Conservation (phyloP, 2,329 filamentous ascomycete species). For the Nemania bipapillata region DNA sequence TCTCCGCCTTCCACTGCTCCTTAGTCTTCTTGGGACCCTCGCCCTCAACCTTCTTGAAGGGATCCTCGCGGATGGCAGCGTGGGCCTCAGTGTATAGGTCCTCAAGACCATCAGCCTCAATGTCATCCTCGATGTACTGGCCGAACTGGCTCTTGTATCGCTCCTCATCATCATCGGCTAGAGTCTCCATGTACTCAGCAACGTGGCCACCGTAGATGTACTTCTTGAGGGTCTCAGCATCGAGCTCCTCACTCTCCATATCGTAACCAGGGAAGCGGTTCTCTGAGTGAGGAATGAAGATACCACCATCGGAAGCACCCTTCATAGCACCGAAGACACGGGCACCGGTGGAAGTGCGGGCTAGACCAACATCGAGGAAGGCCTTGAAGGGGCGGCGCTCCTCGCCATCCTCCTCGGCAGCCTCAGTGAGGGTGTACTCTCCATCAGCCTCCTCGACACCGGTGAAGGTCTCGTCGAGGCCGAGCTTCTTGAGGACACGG, state of each 20-base stretch:
- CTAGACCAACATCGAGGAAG: constrained; percentile 96
- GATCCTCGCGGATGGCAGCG: constrained; percentile 95
- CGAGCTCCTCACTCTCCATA: constrained; percentile 96
- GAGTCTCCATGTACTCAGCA: constrained; percentile 99
- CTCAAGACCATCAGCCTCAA: constrained; percentile 97
- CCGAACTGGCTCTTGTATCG: constrained; percentile 98
- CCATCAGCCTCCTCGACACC: constrained; percentile 98
- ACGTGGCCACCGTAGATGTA: constrained; percentile 99
- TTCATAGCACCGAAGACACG: constrained; percentile 99
- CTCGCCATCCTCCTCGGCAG: constrained; percentile 86
- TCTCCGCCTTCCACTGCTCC: constrained; percentile 96
- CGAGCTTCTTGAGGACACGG: constrained; percentile 96
- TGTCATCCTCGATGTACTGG: constrained; percentile 95
- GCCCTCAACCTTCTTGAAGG: constrained; percentile 88
- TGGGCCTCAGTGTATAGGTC: constrained; percentile 95
- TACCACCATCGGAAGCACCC: constrained; percentile 97
- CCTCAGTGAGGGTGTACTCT: constrained; percentile 96
- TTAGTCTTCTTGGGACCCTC: constrained; percentile 91
- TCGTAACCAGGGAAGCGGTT: constrained; percentile 99
- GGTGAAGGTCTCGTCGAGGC: constrained; percentile 88
- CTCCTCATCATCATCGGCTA: constrained; percentile 99
- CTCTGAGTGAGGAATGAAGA: constrained; percentile 97
- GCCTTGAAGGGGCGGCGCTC: constrained; percentile 99
- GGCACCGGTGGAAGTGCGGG: constrained; percentile 96
- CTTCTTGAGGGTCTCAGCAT: constrained; percentile 95